Evolutionary conservation across 768 basidiomycete species (phyloP).

Genomic region (Lactarius sanguifluus): DNA sequence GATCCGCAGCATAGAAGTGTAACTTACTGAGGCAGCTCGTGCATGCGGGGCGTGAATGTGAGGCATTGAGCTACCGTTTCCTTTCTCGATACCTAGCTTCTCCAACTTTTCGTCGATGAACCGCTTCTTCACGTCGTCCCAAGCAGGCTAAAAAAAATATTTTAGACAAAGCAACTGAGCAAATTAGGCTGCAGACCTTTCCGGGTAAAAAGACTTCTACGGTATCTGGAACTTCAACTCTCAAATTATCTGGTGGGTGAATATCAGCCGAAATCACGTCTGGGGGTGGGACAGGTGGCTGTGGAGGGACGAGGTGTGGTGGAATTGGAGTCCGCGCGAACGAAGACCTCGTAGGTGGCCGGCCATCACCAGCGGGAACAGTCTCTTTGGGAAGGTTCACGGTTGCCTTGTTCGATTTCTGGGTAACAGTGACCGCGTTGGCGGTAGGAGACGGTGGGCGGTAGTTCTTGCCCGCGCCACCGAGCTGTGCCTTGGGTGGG

Average conservation of each 20-base stretch:
- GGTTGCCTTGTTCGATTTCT: conserved; percentile 62
- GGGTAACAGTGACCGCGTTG: conserved; percentile 1
- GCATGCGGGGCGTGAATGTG: conserved; percentile 75
- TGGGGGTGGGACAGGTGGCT: conserved; percentile 34
- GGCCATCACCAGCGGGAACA: conserved; percentile 37
- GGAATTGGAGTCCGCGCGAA: conserved; percentile 65
- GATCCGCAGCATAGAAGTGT: conserved; percentile 25
- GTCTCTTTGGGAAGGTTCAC: conserved; percentile 79
- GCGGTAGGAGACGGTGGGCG: conserved; percentile 58
- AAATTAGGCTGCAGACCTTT: conserved; percentile 49
- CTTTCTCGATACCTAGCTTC: conserved; percentile 74
- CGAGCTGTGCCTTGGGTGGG: conserved; percentile 83
- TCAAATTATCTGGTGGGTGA: conserved; percentile 67
- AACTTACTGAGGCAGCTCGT: conserved; percentile 78
- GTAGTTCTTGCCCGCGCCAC: conserved; percentile 75
- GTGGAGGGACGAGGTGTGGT: conserved; percentile 38
- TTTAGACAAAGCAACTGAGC: conserved; percentile 13
- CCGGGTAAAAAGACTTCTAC: conserved; percentile 84
- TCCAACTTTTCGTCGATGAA: conserved; percentile 81
- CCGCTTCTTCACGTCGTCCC: conserved; percentile 69
- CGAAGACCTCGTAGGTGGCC: conserved; percentile 44
- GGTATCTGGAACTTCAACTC: conserved; percentile 55
- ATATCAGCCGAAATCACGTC: conserved; percentile 49
- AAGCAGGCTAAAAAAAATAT: conserved; percentile 51
- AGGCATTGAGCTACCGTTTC: conserved; percentile 48